Evolutionary conservation across 2,329 filamentous ascomycete genomes (phyloP).

Genomic region (Stagonosporopsis chrysanthemi): DNA sequence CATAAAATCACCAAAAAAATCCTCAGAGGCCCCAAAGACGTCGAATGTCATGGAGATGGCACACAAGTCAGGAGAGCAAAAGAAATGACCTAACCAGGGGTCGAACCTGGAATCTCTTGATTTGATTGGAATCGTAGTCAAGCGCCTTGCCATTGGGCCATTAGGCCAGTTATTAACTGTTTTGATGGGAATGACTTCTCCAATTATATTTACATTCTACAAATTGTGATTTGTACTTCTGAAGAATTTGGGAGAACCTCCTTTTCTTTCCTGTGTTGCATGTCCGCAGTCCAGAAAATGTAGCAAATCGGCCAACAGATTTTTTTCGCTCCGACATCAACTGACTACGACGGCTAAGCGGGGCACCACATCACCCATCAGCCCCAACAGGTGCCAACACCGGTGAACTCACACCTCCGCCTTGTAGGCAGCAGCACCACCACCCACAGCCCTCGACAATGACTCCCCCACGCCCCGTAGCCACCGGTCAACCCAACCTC

Average conservation of each 20-base stretch:
- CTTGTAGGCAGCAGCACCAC: slow-evolving; percentile 14
- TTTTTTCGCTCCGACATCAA: neutral
- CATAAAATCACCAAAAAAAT: too few relatives aligned
- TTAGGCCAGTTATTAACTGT: slow-evolving; percentile 21
- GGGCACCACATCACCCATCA: slow-evolving; percentile 4
- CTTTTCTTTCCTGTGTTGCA: too few relatives aligned
- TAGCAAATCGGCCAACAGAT: too few relatives aligned
- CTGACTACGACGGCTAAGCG: neutral
- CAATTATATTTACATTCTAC: too few relatives aligned
- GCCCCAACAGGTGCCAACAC: neutral
- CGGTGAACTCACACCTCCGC: slow-evolving; percentile 1
- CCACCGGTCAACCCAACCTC: neutral
- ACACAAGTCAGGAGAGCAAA: too few relatives aligned
- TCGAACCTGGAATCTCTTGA: slow-evolving; percentile 40
- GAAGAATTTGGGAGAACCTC: too few relatives aligned
- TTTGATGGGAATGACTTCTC: neutral
- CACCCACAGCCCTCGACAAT: neutral
- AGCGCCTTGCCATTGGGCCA: slow-evolving; percentile 63
- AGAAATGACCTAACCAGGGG: too few relatives aligned
- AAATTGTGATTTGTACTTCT: too few relatives aligned
- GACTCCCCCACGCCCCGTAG: neutral
- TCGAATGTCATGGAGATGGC: too few relatives aligned
- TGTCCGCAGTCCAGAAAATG: too few relatives aligned
- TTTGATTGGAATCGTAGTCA: slow-evolving; percentile 53
- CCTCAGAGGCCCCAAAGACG: too few relatives aligned